phyloP scores from a whole-genome alignment of 148 eudicot species.

The Polygonum maritimum region DNA sequence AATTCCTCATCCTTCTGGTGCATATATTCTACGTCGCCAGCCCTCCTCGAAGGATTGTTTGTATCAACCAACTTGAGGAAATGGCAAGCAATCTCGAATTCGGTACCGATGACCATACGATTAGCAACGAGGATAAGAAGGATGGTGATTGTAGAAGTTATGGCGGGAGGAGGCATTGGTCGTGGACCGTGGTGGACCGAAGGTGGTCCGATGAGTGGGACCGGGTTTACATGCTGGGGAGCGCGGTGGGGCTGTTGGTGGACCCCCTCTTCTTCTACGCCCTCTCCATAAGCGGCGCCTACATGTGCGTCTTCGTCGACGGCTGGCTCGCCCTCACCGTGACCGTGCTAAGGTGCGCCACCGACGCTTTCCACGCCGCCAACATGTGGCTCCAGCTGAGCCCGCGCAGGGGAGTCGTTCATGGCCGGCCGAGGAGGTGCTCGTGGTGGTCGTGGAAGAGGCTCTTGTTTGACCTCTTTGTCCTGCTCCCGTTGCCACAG shows the following conservation, averaged over 20 bases:
- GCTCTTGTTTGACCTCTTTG: conserved; percentile 71
- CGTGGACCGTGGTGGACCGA: background rate
- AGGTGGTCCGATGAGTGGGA: conserved; percentile 80
- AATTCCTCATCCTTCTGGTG: no score
- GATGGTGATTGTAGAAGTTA: background rate
- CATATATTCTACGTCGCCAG: background rate
- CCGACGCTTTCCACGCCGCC: conserved; percentile 64
- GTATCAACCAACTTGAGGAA: background rate
- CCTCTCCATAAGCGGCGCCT: conserved; percentile 55
- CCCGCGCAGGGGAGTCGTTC: conserved; percentile 19
- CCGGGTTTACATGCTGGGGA: conserved; percentile 55
- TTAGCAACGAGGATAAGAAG: background rate
- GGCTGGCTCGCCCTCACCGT: conserved; percentile 83
- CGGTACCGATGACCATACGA: background rate
- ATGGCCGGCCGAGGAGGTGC: no score
- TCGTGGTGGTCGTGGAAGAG: conserved; percentile 1
- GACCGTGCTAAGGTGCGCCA: conserved; percentile 68
- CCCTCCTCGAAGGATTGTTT: background rate
- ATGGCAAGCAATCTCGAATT: background rate
- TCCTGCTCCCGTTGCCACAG: conserved; percentile 87
- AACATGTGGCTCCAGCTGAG: conserved; percentile 82
- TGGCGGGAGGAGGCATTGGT: background rate
- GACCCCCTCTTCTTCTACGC: conserved; percentile 90
- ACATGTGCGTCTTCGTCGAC: conserved; percentile 76
- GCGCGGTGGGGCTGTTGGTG: conserved; percentile 67